Base-by-base conservation (phyloP, 2,329 filamentous ascomycete species). In the Neofusicoccum sp. region DNA sequence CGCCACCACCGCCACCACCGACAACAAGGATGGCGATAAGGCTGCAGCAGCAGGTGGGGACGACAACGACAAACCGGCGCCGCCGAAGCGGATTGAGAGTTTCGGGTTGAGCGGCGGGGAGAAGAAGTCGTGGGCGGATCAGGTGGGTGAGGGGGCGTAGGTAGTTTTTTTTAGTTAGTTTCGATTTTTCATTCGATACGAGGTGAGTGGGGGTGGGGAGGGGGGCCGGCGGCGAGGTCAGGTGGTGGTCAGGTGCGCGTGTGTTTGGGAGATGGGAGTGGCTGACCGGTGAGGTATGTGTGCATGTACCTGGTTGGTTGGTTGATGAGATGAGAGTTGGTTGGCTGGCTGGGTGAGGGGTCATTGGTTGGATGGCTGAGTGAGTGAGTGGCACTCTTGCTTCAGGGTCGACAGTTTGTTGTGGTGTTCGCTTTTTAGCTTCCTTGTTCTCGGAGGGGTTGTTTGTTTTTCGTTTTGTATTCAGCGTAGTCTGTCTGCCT, bases 61-160 rank as follows among this genome's bases (percentile, higher is more conserved):
- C 6, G 47, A 52, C 28, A 36, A 49, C 7, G 50, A 22, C 5
- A 33, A 45, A n/a, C 50, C 52, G 5, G 33, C 36, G 11, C 50
- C 61, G 36, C 61, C 54, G 3, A 41, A 39, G 52, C 45, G 61
- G 5, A 12, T 63, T 8, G 61, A 63, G 61, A 63, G 61, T 28
- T 63, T 63, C n/a, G 61, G 61, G 9, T 31, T 63, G 28, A 58
- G 43, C 11, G 52, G 33, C 6, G 48, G 56, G 8, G 44, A 60
- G 56, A 60, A 48, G 56, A 56, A 39, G 52, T 58, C 50, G n/a
- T 63, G 61, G 61, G 61, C 61, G 36, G 61, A 63, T 50, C 52
- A 63, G 52, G 28, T 63, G 5, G 61, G 59, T 29, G 61, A 59
- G 34, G 58, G 39, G 33, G 48, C 29, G 39, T 22, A 14, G 16